Base-by-base conservation (phyloP, 2,329 filamentous ascomycete genomes). In the Orbilia oligospora region DNA sequence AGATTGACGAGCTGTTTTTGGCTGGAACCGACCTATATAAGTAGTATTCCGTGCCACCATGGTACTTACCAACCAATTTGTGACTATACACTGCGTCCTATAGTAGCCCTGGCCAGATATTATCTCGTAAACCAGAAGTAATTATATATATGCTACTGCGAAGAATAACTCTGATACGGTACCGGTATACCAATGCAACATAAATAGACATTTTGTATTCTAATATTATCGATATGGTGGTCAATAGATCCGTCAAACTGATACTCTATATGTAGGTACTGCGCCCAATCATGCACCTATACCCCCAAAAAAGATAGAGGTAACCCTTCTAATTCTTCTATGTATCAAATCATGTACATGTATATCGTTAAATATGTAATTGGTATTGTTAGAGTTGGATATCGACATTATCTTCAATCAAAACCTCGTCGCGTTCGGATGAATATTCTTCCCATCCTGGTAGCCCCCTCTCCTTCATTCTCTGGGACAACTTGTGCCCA, bases 391-490 rank as follows among this genome's bases (percentile, higher is more conserved):
- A 72, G 22, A 64, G 46, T 56, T 41, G n/a, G n/a, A n/a, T n/a
- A n/a, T n/a, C n/a, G n/a, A n/a, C 44, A 12, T 61, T 66, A 38
- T 69, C 65, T 16, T 78, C 73, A 9, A 58, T 67, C 41, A 55
- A 18, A n/a, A 38, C 24, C 3, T 64, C 53, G 10, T 69, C 33
- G 24, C 69, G 22, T 9, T 71, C 63, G 64, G 67, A 72, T 18
- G 38, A 22, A 24, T 72, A 78, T 46, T 72, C 68, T 22, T 78
- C 46, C 75, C 75, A 78, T n/a, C 55, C 75, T 1, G 44, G 2
- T 14, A 78, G 1, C 22, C 55, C 53, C 14, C 68, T 71, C 36
- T 72, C 75, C 33, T 71, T 72, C 75, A 78, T 78, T 55, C 65
- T 78, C 20, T 24, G 68, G 5, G 68, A 69, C n/a, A 78, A 18